These are phyloP conservation scores for Yarrowia bubula DNA, from an alignment of 805 yeast species.

Conservation along the genomic window DNA sequence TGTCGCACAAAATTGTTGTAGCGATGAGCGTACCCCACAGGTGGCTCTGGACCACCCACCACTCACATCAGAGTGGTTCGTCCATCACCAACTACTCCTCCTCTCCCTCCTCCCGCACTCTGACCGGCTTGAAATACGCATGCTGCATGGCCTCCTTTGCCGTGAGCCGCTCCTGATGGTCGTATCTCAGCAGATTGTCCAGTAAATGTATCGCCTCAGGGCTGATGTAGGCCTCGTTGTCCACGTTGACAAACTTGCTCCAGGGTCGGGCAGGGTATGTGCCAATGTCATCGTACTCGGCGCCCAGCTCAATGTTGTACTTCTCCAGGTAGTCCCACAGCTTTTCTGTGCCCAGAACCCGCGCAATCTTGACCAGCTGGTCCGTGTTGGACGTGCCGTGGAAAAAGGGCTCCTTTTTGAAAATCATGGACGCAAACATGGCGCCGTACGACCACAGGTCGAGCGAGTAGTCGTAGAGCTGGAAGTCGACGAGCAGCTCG, in stretches of 20 bases:
- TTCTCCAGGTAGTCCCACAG: slow-evolving; percentile 65
- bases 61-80: no score
- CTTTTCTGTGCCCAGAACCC: slow-evolving; percentile 83
- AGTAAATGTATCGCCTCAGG: slow-evolving; percentile 75
- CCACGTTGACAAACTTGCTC: slow-evolving; percentile 69
- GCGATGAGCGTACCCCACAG: no score
- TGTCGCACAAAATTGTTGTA: no score
- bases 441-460: slow-evolving; percentile 96
- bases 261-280: slow-evolving; percentile 78
- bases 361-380: slow-evolving; percentile 84
- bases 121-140: slow-evolving; percentile 53
- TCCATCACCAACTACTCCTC: background rate
- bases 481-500: slow-evolving; percentile 79
- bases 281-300: slow-evolving; percentile 75
- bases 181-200: slow-evolving; percentile 72
- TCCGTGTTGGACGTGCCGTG: slow-evolving; percentile 89
- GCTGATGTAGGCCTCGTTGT: slow-evolving; percentile 64
- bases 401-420: slow-evolving; percentile 88
- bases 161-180: slow-evolving; percentile 83
- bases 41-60: no score
- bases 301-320: slow-evolving; percentile 67
- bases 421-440: slow-evolving; percentile 84
- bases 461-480: slow-evolving; percentile 85
- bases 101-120: slow-evolving; percentile 25
- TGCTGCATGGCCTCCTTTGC: slow-evolving; percentile 87